These are phyloP conservation scores for Pyrenopolyporus hunteri DNA, from an alignment of 495 filamentous ascomycete species.

Conservation along the genomic window DNA sequence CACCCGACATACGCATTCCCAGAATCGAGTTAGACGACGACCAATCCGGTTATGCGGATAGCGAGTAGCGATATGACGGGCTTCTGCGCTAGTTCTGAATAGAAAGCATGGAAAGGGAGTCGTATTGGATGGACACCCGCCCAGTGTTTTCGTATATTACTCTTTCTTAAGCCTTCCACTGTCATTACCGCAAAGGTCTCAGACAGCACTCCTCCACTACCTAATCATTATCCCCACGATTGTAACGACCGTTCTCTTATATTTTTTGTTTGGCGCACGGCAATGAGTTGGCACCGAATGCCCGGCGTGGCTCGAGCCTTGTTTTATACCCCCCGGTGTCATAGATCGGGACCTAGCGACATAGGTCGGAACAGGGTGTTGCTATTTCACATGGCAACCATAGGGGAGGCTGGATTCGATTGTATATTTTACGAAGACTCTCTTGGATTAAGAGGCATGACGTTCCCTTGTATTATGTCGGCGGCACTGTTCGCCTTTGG, in stretches of 20 bases:
- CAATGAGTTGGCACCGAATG: constrained; percentile 1
- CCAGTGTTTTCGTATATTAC: no score
- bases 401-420: not conserved
- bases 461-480: not conserved
- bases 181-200: not conserved
- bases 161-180: no score
- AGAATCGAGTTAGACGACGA: constrained; percentile 22
- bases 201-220: not conserved
- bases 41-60: constrained; percentile 21
- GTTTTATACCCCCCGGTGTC: constrained; percentile 27
- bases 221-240: constrained; percentile 7
- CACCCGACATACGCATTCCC: not conserved
- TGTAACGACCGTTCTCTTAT: constrained; percentile 24
- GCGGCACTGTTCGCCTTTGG: not conserved
- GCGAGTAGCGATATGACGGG: constrained; percentile 9
- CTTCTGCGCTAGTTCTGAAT: not conserved
- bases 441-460: not conserved
- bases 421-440: not conserved
- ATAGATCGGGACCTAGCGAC: not conserved
- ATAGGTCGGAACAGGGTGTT: not conserved
- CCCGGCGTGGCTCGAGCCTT: constrained; percentile 28
- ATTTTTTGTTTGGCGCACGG: constrained; percentile 30
- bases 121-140: not conserved
- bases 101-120: not conserved
- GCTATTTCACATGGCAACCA: not conserved